Conservation (phyloP, 208 protist species). For the Wallacemonas collosoma region DNA sequence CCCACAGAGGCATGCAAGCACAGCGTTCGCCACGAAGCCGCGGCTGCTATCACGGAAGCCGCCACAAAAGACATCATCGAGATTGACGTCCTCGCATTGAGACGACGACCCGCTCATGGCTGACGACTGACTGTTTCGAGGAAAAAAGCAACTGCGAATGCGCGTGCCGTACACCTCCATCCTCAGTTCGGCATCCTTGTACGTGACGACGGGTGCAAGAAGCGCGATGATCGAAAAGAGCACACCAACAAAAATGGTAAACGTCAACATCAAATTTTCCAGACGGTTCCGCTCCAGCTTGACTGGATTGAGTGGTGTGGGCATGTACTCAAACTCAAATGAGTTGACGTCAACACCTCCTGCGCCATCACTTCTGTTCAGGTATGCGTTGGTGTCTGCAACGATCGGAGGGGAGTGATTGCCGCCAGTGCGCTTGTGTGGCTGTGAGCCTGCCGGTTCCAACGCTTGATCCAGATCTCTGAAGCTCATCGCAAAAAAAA, state of each 20-base stretch:
- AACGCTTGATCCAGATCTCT: conserved; percentile 14
- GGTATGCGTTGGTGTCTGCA: neutral
- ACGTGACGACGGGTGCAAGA: conserved; percentile 19
- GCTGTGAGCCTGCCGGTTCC: neutral
- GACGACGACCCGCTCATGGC: neutral
- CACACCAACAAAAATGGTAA: conserved; percentile 23
- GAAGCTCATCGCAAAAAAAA: conserved; percentile 12
- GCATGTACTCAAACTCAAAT: conserved; percentile 30
- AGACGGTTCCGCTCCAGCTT: conserved; percentile 35
- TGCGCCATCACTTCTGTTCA: neutral
- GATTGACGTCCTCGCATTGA: conserved; percentile 6
- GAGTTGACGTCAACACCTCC: conserved; percentile 5
- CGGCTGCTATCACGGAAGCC: conserved; percentile 20
- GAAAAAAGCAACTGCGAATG: conserved; percentile 20
- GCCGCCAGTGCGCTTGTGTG: neutral
- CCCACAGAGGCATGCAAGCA: conserved; percentile 22
- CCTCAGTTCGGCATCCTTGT: conserved; percentile 13
- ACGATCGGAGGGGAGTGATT: neutral
- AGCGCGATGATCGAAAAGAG: conserved; percentile 28
- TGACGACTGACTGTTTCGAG: neutral
- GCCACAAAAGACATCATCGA: conserved; percentile 27
- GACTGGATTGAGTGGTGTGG: conserved; percentile 34
- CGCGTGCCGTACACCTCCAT: conserved; percentile 19
- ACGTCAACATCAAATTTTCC: conserved; percentile 35
- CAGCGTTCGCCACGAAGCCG: conserved; percentile 22